Conservation (phyloP, 352 stramenopile species). For the Pythium inflatum region DNA sequence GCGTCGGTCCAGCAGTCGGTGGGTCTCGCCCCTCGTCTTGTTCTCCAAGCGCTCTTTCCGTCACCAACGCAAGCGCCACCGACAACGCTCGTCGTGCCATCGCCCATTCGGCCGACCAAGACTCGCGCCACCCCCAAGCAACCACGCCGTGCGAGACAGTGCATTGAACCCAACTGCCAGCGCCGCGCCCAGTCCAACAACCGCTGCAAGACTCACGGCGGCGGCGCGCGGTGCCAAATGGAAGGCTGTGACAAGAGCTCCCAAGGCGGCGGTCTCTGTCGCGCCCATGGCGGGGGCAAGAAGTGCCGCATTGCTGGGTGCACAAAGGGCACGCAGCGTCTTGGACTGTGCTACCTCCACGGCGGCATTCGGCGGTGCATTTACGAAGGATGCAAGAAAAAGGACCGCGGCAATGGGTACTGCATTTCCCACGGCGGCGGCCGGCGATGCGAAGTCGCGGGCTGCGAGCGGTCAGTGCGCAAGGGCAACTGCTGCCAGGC, state of each 20-base stretch:
- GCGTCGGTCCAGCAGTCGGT: background rate
- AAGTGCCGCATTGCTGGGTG: slow-evolving; percentile 71
- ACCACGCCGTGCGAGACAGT: slow-evolving; percentile 65
- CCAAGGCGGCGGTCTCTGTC: slow-evolving; percentile 69
- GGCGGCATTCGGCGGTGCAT: slow-evolving; percentile 77
- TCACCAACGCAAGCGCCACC: background rate
- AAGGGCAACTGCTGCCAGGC: slow-evolving; percentile 81
- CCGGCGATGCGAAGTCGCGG: slow-evolving; percentile 58
- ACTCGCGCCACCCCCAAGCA: slow-evolving; percentile 23
- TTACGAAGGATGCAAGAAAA: slow-evolving; percentile 77
- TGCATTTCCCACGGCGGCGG: slow-evolving; percentile 83
- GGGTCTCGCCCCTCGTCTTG: background rate
- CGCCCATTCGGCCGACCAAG: background rate
- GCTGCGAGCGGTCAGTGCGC: slow-evolving; percentile 67
- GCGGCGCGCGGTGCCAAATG: slow-evolving; percentile 73
- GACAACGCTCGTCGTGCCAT: background rate
- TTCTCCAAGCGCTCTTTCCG: background rate
- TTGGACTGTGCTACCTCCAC: slow-evolving; percentile 82
- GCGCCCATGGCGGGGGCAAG: slow-evolving; percentile 69
- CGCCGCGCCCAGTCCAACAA: slow-evolving; percentile 80
- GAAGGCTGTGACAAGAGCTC: slow-evolving; percentile 76
- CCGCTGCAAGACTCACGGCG: slow-evolving; percentile 81
- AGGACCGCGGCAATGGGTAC: slow-evolving; percentile 80
- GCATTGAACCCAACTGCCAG: slow-evolving; percentile 58
- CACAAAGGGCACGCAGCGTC: slow-evolving; percentile 76